Evolutionary conservation across 148 eudicot species (phyloP), one percentile per base, ranked within the genome.

Genomic region (Rhododendron henanense): DNA sequence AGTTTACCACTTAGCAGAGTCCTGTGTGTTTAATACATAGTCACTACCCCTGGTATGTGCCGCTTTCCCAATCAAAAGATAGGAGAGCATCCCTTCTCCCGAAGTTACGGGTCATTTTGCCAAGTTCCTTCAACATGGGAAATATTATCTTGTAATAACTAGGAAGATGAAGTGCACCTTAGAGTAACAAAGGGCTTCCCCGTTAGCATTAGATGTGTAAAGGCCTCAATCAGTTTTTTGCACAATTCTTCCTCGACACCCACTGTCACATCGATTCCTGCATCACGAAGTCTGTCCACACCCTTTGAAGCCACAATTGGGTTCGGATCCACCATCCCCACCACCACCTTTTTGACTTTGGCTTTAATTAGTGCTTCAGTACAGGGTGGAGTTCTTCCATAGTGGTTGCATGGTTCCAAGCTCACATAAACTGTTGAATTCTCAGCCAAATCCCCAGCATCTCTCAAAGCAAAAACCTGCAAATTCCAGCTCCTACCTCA

Each of bases 291-390:
- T 81, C 86, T 93, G 79, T 90, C 85, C 41, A 97, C 88, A 57
- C 98, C 99, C 81, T 87, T 93, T 2, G 98, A 97, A 74, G 92
- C 96, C 71, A 97, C 98, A 87, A 97, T 89, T 35, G 99, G 98
- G 88, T 97, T 97, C 0, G 94, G 98, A 87, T 97, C 99, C 83
- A 95, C 98, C 99, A 95, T 95, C 57, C 99, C 99, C 79, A 97
- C 87, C 74, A 97, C 99, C 59, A 95, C 98, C 69, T 91, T 93
- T 90, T 92, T 94, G 85, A 97, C 94, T 89, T 93, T 94, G 67
- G 98, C 98, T 87, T 93, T 95, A 77, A 97, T 92, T 44, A 97
- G 85, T 79, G 98, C 98, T 88, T 97, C 96, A 19, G 94, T 88
- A 88, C 99, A 97, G 35, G 99, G 98, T 10, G 99, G 99, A 71